A percentile compares a stretch with the other conserved stretches of the same genome.
These are phyloP conservation scores for Candida argentea DNA, from an alignment of 805 yeast species.

Conservation along the genomic window DNA sequence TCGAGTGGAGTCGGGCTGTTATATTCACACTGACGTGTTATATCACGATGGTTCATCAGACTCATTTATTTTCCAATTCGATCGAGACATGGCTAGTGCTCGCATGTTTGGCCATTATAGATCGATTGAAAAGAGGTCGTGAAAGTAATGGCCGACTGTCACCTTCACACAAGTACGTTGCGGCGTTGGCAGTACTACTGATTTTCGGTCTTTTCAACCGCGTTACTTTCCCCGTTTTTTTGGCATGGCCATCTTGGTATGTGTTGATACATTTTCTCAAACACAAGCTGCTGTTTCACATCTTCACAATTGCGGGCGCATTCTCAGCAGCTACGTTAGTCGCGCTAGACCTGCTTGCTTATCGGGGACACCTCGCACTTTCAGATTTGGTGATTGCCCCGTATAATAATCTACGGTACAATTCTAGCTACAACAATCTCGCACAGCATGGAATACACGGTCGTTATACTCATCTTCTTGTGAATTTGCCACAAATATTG, in stretches of 20 bases:
- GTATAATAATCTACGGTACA: constrained; percentile 65
- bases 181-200: constrained; percentile 37
- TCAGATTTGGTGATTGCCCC: constrained; percentile 50
- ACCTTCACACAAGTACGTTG: constrained; percentile 5
- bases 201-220: constrained; percentile 76
- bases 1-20: constrained; percentile 38
- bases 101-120: constrained; percentile 40
- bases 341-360: constrained; percentile 42
- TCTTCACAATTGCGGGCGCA: constrained; percentile 16
- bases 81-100: constrained; percentile 57
- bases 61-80: constrained; percentile 85
- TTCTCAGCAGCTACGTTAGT: constrained; percentile 21
- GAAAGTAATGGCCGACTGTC: constrained; percentile 4
- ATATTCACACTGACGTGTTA: constrained; percentile 50
- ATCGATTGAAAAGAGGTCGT: constrained; percentile 19
- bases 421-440: constrained; percentile 47
- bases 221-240: constrained; percentile 70
- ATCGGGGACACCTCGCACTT: constrained; percentile 6
- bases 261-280: constrained; percentile 33
- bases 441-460: constrained; percentile 79
- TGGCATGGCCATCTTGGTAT: constrained; percentile 50
- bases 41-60: constrained; percentile 68
- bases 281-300: constrained; percentile 23
- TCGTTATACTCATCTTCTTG: constrained; percentile 57
- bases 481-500: constrained; percentile 69